Evolutionary conservation across 2,329 filamentous ascomycete species (phyloP), one percentile per base, ranked within the genome.

Genomic region (Epichloe hybrida): DNA sequence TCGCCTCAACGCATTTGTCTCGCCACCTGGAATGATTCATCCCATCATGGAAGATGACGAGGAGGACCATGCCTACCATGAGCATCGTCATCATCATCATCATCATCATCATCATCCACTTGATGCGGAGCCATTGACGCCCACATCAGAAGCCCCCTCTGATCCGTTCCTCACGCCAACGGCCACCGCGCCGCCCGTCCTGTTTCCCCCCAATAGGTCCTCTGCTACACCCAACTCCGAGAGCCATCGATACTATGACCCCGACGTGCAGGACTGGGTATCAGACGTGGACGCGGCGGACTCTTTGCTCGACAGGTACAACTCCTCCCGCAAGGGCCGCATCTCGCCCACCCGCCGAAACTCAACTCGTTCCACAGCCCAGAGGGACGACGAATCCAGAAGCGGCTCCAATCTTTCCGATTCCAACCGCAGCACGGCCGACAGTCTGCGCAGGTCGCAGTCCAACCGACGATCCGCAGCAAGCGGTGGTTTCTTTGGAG

Each of bases 1-100:
- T 37, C 59, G 61, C 35, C 57, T 62, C 37, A 56, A 48, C 43
- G 61, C 59, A 43, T 60, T 65, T n/a, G 55, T 55, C 13, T 57
- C 59, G 54, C 50, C 57, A 2, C 61, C 69, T 0, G 71, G 70
- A 4, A 66, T 63, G 2, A 80, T 81, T 54, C 75, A 79, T 54
- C 77, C 77, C 1, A 81, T 81, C 53, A 72, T 77, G 55, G 77
- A 81, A 55, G 76, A 75, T 8, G 77, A 78, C 39, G 77, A 80
- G 55, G 76, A 79, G 35, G 73, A 72, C 6, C 61, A 63, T 1
- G 58, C 63, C 20, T 58, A 63, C 23, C 55, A 56, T 3, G 36
- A 27, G 20, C 34, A 9, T 9, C 50, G 41, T 9, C 37, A 46
- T 13, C 37, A 13, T n/a, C 13, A 37, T 12, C 36, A 17, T 17